These are phyloP conservation scores for Phanerochaete carnosa DNA, from an alignment of 768 basidiomycete genomes.

Conservation along the genomic window DNA sequence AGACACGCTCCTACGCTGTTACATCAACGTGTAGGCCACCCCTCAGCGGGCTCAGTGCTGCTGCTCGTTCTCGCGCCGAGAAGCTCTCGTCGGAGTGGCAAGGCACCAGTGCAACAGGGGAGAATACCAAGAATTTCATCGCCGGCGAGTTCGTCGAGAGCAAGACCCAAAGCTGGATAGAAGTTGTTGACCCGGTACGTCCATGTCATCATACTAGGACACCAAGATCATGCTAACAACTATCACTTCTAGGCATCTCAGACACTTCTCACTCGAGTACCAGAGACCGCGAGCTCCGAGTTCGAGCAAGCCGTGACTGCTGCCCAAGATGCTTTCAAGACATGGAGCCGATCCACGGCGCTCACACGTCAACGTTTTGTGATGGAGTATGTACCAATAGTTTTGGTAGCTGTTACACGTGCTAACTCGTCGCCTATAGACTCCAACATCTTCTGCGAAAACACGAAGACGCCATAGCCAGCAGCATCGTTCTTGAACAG, in stretches of 20 bases:
- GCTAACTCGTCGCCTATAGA: conserved; percentile 35
- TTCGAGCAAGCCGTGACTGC: conserved; percentile 82
- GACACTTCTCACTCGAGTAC: conserved; percentile 83
- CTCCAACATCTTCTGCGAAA: conserved; percentile 84
- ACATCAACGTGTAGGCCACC: conserved; percentile 26
- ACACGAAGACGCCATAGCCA: conserved; percentile 82
- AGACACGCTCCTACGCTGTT: conserved; percentile 21
- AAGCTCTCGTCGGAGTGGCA: conserved; percentile 75
- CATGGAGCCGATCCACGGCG: conserved; percentile 85
- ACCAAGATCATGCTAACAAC: not conserved
- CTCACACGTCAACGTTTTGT: conserved; percentile 85
- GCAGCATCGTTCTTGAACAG: conserved; percentile 91
- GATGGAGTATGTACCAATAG: conserved; percentile 64
- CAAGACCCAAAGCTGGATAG: conserved; percentile 74
- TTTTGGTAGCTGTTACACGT: not conserved
- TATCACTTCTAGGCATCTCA: conserved; percentile 69
- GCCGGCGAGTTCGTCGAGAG: conserved; percentile 88
- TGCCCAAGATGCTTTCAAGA: conserved; percentile 81
- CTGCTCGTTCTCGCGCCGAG: conserved; percentile 62
- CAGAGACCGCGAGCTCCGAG: conserved; percentile 80
- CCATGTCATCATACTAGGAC: not conserved
- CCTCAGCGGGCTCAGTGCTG: conserved; percentile 46
- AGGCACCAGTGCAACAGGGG: conserved; percentile 85
- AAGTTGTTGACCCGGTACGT: conserved; percentile 85
- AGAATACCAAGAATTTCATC: conserved; percentile 87